phyloP scores from a whole-genome alignment of 495 filamentous ascomycete species.

The Daldinia vernicosa region DNA sequence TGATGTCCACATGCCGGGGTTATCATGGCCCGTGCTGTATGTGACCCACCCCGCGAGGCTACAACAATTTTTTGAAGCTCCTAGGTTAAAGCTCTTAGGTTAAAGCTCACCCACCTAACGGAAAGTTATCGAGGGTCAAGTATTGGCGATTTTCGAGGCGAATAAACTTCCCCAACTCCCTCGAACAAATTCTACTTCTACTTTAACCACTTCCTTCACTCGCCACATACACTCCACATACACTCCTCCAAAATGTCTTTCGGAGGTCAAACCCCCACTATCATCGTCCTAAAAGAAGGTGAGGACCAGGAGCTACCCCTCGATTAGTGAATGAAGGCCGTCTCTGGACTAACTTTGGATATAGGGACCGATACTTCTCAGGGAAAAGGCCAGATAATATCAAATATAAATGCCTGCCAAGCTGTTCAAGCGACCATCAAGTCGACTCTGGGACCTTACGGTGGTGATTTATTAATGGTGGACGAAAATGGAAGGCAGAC shows the following conservation, averaged over 20 bases:
- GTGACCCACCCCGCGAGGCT: slow-evolving; percentile 37
- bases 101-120: slow-evolving; percentile 19
- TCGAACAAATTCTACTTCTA: neutral
- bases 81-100: too few relatives aligned
- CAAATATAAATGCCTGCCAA: slow-evolving; percentile 98
- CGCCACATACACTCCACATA: neutral
- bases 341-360: slow-evolving; percentile 39
- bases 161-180: neutral
- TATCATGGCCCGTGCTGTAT: slow-evolving; percentile 24
- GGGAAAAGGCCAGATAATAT: slow-evolving; percentile 95
- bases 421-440: slow-evolving; percentile 97
- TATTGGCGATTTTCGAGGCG: slow-evolving; percentile 12
- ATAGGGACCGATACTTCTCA: slow-evolving; percentile 96
- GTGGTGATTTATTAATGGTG: slow-evolving; percentile 93
- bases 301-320: slow-evolving; percentile 53
- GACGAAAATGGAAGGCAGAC: slow-evolving; percentile 95
- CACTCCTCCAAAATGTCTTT: slow-evolving; percentile 77
- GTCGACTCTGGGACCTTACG: slow-evolving; percentile 95
- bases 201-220: neutral
- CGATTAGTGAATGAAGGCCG: slow-evolving; percentile 10
- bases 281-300: slow-evolving; percentile 98
- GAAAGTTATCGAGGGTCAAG: slow-evolving; percentile 21
- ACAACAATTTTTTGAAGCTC: slow-evolving; percentile 40
- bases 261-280: slow-evolving; percentile 97
- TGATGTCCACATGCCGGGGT: neutral